A percentile compares a stretch with the other conserved stretches of the same genome.
phyloP scores from a whole-genome alignment of 2,329 filamentous ascomycete species.

The Ceratocystis albifundus region DNA sequence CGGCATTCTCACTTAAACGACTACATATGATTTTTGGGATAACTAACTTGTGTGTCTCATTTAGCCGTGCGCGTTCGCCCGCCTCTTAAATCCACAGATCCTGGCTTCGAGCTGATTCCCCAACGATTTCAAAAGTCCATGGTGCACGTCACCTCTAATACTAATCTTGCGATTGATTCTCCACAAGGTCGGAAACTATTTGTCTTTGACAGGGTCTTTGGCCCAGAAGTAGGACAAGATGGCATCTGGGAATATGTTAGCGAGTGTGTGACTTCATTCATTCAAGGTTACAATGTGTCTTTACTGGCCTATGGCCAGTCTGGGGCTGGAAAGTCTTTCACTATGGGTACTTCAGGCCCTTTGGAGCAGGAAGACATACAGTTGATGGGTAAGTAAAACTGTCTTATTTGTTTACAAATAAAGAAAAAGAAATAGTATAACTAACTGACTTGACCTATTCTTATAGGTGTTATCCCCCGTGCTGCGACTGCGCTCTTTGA shows the following conservation, averaged over 20 bases:
- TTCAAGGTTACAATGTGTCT: conserved; percentile 97
- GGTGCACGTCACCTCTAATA: conserved; percentile 78
- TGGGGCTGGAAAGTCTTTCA: conserved; percentile 94
- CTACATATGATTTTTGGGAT: not conserved
- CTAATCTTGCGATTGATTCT: conserved; percentile 77
- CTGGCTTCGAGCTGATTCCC: conserved; percentile 87
- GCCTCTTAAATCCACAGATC: conserved; percentile 69
- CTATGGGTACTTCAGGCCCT: conserved; percentile 92
- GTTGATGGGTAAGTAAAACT: conserved; percentile 58
- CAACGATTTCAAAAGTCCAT: conserved; percentile 89
- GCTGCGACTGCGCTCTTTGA: conserved; percentile 82
- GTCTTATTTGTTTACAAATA: not conserved
- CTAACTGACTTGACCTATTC: conserved; percentile 17
- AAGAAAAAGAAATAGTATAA: not conserved
- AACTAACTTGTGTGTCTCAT: conserved; percentile 13
- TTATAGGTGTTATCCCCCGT: conserved; percentile 79
- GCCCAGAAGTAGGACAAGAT: conserved; percentile 69
- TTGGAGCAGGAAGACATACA: conserved; percentile 58
- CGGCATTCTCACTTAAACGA: not conserved
- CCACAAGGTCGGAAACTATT: conserved; percentile 90
- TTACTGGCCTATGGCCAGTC: conserved; percentile 95
- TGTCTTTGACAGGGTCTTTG: conserved; percentile 91
- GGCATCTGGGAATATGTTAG: conserved; percentile 89
- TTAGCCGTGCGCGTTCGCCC: conserved; percentile 86
- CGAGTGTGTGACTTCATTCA: conserved; percentile 79